Evolutionary conservation across 2,329 filamentous ascomycete genomes (phyloP), one percentile per base, ranked within the genome.

Genomic region (Clonostachys rosea): DNA sequence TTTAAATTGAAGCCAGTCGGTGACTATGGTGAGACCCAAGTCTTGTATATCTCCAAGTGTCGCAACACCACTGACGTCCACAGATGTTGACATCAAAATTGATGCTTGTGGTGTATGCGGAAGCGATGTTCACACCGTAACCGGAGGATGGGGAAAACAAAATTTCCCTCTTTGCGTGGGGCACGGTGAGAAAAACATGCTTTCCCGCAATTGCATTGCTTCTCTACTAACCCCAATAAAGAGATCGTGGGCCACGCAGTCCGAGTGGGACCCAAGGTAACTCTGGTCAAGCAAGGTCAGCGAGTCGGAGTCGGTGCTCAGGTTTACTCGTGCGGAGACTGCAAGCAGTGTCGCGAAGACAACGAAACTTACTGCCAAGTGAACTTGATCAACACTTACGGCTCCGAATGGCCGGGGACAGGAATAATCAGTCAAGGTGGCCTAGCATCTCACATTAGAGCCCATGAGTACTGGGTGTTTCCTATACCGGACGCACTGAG

Each of bases 401-500:
- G 73, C 45, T 62, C 63, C 20, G 68, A 67, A 41, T 81, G 76
- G 54, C 64, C 69, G 40, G 71, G 79, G 30, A 47, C 46, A 47
- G 79, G 79, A 3, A 71, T 61, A 57, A 81, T 74, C 56, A 77
- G 77, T 5, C 83, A 83, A 59, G 84, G 84, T 30, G 84, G 78
- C 47, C 70, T 69, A 52, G 64, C 64, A 6, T 67, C 63, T 7
- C 64, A 67, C 47, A 56, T 56, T 34, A 59, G 64, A 44, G 56
- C 59, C 30, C 56, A 65, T 45, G 63, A 65, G 54, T 64, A 59
- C 56, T 87, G 85, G 56, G 61, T 59, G 12, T 57, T 71, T 47
- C 67, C 67, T 47, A 91, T 94, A 53, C 89, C 89, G 5, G 86
- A 89, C 10, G 79, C 73, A 37, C 75, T 94, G 24, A 59, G 71